Conservation (phyloP, 2,329 filamentous ascomycete species). For the Ophidiomyces ophidiicola region DNA sequence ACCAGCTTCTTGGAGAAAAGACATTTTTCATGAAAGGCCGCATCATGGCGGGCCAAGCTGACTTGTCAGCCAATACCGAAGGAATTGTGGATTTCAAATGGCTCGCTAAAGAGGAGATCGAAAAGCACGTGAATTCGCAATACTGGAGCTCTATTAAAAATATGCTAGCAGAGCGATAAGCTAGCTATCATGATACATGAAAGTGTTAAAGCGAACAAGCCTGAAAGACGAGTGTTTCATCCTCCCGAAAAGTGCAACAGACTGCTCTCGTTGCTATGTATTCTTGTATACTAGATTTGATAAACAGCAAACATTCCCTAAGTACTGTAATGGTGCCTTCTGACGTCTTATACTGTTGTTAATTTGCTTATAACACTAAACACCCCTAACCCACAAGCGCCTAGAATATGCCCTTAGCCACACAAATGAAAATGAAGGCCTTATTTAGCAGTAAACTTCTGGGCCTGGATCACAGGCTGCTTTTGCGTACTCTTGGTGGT, state of each 20-base stretch:
- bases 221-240: neutral
- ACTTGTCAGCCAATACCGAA: constrained; percentile 51
- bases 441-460: constrained; percentile 52
- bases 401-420: too few relatives aligned
- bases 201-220: neutral
- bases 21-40: constrained; percentile 92
- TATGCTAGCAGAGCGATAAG: constrained; percentile 68
- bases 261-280: neutral
- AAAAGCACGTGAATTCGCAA: constrained; percentile 49
- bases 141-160: constrained; percentile 69
- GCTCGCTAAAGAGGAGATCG: constrained; percentile 80
- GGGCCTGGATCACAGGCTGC: constrained; percentile 45
- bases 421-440: neutral
- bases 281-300: too few relatives aligned
- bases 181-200: neutral
- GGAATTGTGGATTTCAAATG: constrained; percentile 78
- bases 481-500: constrained; percentile 35
- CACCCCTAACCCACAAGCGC: too few relatives aligned
- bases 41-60: constrained; percentile 92
- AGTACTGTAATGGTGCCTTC: too few relatives aligned
- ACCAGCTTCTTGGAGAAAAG: constrained; percentile 55
- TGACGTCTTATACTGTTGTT: too few relatives aligned
- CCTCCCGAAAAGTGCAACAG: neutral
- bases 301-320: too few relatives aligned
- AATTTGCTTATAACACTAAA: too few relatives aligned